These are phyloP conservation scores for Diaporthe velutina DNA, from an alignment of 2,329 filamentous ascomycete species.

Conservation along the genomic window DNA sequence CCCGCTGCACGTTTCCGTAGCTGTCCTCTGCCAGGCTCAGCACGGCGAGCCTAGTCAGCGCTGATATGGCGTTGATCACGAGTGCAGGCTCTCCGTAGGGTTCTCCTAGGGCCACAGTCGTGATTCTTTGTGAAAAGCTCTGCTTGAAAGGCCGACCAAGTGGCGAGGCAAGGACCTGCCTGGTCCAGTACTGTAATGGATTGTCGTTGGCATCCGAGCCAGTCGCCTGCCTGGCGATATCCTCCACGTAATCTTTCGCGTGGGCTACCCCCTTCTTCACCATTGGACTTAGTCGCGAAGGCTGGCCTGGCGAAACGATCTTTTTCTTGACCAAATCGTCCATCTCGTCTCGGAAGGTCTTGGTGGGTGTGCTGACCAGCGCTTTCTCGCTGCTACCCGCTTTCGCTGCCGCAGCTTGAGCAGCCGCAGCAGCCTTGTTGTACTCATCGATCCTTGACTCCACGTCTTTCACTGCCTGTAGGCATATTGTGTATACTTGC, in stretches of 20 bases:
- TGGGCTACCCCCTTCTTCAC: conserved; percentile 63
- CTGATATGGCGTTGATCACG: conserved; percentile 79
- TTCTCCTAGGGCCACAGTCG: conserved; percentile 77
- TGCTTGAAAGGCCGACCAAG: conserved; percentile 79
- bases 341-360: conserved; percentile 57
- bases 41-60: conserved; percentile 77
- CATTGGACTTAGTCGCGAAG: conserved; percentile 63
- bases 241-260: conserved; percentile 62
- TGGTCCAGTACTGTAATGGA: conserved; percentile 61
- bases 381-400: conserved; percentile 52
- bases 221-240: conserved; percentile 67
- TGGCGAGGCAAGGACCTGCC: conserved; percentile 62
- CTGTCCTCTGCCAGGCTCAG: conserved; percentile 83
- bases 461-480: conserved; percentile 77
- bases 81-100: conserved; percentile 78
- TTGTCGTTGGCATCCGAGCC: conserved; percentile 62
- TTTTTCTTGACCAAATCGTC: conserved; percentile 59
- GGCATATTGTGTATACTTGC: conserved; percentile 79
- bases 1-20: conserved; percentile 87
- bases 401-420: conserved; percentile 51
- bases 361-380: conserved; percentile 55
- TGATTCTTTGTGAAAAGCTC: conserved; percentile 74
- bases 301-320: conserved; percentile 61
- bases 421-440: conserved; percentile 58
- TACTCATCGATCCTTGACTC: conserved; percentile 75